Evolutionary conservation across 2,329 filamentous ascomycete genomes (phyloP).

Genomic region (Penicillium sp.): DNA sequence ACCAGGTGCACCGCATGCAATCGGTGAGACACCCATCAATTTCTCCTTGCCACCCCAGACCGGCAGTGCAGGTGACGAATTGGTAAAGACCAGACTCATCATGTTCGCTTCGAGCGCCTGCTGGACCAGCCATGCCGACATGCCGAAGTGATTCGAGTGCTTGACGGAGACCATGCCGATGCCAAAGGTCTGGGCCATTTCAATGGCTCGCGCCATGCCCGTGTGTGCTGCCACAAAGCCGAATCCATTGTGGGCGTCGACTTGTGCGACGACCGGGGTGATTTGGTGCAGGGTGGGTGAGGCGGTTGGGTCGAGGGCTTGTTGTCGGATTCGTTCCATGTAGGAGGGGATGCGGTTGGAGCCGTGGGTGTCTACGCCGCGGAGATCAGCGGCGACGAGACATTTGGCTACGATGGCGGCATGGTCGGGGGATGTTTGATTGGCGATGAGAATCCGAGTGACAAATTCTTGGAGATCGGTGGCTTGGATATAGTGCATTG

Average conservation of each 20-base stretch:
- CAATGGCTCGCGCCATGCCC: slow-evolving; percentile 63
- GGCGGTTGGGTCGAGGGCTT: slow-evolving; percentile 59
- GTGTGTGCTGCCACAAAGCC: slow-evolving; percentile 64
- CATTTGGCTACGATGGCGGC: slow-evolving; percentile 60
- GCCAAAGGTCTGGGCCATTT: slow-evolving; percentile 58
- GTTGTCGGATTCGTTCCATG: slow-evolving; percentile 64
- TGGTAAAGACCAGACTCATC: slow-evolving; percentile 67
- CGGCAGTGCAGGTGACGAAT: slow-evolving; percentile 65
- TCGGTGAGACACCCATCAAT: slow-evolving; percentile 67
- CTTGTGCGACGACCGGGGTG: slow-evolving; percentile 65
- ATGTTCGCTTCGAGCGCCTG: slow-evolving; percentile 66
- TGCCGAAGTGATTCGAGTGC: slow-evolving; percentile 77
- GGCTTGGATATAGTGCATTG: slow-evolving; percentile 15
- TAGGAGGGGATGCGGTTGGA: slow-evolving; percentile 74
- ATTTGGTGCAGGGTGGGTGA: slow-evolving; percentile 54
- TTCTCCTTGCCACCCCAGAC: slow-evolving; percentile 63
- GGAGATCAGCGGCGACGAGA: slow-evolving; percentile 67
- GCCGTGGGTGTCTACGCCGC: slow-evolving; percentile 73
- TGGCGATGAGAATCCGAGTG: slow-evolving; percentile 24
- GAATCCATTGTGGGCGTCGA: slow-evolving; percentile 65
- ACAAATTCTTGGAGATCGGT: slow-evolving; percentile 21
- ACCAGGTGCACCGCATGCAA: slow-evolving; percentile 68
- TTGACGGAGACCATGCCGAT: slow-evolving; percentile 72
- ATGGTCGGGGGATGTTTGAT: slow-evolving; percentile 55
- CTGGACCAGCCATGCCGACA: slow-evolving; percentile 74